A percentile compares a stretch with the other conserved stretches of the same genome.
Evolutionary conservation across 129 eudicot genomes (phyloP).

Genomic region (Pittosporum tobira): DNA sequence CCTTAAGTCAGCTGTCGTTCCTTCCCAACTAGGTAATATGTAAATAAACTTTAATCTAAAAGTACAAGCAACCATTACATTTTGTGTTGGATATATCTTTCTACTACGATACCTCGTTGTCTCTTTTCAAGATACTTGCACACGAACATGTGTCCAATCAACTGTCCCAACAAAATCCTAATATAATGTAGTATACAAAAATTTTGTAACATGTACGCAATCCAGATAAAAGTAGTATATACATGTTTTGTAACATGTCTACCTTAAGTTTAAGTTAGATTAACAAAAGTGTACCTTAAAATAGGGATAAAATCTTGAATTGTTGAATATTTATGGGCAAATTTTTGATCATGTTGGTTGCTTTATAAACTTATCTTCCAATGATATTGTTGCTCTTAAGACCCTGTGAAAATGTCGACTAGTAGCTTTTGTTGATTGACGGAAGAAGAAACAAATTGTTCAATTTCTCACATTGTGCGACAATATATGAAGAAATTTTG

Average conservation of each 20-base stretch:
- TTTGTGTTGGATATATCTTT: conserved; percentile 4
- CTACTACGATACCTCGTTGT: conserved; percentile 6
- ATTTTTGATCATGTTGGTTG: neutral
- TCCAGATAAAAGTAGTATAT: too few relatives aligned
- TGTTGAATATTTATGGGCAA: neutral
- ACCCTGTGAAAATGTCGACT: neutral
- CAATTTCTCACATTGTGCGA: conserved; percentile 3
- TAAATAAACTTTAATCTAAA: conserved; percentile 8
- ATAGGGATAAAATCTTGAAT: too few relatives aligned
- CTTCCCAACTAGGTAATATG: conserved; percentile 15
- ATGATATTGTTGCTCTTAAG: neutral
- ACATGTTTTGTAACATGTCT: too few relatives aligned
- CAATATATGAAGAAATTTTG: conserved; percentile 5
- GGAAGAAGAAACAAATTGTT: too few relatives aligned
- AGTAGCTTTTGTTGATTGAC: neutral
- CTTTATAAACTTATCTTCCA: neutral
- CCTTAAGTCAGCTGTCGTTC: conserved; percentile 4
- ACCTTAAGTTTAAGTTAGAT: too few relatives aligned
- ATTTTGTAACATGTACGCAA: too few relatives aligned
- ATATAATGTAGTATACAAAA: too few relatives aligned
- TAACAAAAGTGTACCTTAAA: too few relatives aligned
- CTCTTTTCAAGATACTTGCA: neutral
- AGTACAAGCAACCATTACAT: too few relatives aligned
- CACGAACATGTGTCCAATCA: conserved; percentile 10
- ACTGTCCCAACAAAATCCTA: too few relatives aligned